These are phyloP conservation scores for Capsaspora owczarzaki DNA, from an alignment of 78 protist species.

Conservation along the genomic window DNA sequence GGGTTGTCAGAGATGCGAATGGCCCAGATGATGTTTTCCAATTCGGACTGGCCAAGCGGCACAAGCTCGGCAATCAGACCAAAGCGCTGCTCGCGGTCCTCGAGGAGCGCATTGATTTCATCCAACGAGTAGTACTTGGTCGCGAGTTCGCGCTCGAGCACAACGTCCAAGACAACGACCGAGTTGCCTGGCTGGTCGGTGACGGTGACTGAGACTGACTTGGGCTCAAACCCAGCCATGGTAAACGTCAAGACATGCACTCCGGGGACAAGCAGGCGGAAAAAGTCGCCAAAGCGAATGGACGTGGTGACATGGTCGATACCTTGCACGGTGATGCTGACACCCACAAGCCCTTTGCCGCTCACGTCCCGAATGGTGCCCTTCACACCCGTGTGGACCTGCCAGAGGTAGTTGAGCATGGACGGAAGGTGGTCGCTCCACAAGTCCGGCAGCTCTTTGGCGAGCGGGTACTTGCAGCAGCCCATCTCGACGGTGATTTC, in stretches of 20 bases:
- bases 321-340: background rate
- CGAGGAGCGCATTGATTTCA: background rate
- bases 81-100: too few species aligned
- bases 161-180: background rate
- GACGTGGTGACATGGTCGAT: background rate
- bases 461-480: constrained; percentile 36
- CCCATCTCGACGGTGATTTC: constrained; percentile 67
- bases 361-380: background rate
- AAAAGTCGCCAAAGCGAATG: background rate
- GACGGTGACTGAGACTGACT: background rate
- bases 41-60: too few species aligned
- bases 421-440: constrained; percentile 53
- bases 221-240: background rate
- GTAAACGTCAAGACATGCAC: background rate
- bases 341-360: background rate
- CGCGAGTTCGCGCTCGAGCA: background rate
- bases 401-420: background rate
- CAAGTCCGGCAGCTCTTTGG: constrained; percentile 4
- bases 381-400: constrained; percentile 29
- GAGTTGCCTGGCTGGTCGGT: background rate
- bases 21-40: too few species aligned
- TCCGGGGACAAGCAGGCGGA: constrained; percentile 21
- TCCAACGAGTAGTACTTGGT: background rate
- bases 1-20: too few species aligned
- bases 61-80: too few species aligned